A percentile compares a stretch with the other conserved stretches of the same genome.
phyloP scores from a whole-genome alignment of 192 early-diverging fungal species.

The Entomortierella beljakovae region DNA sequence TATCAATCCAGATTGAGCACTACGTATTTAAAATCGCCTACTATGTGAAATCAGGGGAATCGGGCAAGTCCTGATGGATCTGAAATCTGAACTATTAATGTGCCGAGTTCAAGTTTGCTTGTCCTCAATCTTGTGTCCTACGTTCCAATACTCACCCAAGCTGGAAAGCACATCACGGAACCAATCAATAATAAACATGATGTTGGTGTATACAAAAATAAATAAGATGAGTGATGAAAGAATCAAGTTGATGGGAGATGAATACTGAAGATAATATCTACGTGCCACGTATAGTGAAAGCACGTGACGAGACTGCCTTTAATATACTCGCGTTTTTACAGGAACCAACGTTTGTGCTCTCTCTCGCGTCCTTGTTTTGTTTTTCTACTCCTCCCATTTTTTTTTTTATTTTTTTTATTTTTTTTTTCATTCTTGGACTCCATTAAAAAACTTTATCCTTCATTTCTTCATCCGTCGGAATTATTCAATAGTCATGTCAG shows the following conservation, averaged over 20 bases:
- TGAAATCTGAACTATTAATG: too few species aligned
- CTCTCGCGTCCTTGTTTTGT: not conserved
- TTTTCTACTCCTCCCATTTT: not conserved
- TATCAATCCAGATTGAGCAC: too few species aligned
- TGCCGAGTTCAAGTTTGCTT: not conserved
- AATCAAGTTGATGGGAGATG: not conserved
- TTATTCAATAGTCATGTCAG: slow-evolving; percentile 21
- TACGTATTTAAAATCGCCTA: too few species aligned
- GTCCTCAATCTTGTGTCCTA: not conserved
- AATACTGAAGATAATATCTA: not conserved
- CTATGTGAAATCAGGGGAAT: too few species aligned
- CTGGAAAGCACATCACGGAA: slow-evolving; percentile 93
- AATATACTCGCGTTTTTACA: not conserved
- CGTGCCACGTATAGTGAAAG: not conserved
- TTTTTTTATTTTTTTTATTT: not conserved
- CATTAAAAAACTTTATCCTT: not conserved
- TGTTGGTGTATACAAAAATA: not conserved
- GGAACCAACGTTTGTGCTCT: too few species aligned
- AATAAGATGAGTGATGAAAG: not conserved
- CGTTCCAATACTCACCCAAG: slow-evolving; percentile 77
- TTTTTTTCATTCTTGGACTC: not conserved
- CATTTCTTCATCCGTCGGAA: not conserved
- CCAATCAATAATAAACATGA: slow-evolving; percentile 98
- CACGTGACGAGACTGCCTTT: slow-evolving; percentile 5
- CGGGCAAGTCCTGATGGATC: too few species aligned